These are phyloP conservation scores for Lunasporangiospora selenospora DNA, from an alignment of 192 early-diverging fungal species.

Conservation along the genomic window DNA sequence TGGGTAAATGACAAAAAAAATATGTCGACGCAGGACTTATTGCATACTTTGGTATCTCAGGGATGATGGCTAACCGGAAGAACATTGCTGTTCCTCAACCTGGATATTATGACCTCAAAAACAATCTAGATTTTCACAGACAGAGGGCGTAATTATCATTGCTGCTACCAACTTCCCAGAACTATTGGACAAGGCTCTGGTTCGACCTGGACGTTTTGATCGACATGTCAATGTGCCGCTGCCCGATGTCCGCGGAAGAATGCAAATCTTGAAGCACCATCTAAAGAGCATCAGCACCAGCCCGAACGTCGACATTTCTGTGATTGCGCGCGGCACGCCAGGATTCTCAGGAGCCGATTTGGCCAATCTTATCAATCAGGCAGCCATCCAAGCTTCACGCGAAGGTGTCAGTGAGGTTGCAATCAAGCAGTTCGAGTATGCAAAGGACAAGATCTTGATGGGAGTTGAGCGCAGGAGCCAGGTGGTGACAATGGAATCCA, in stretches of 20 bases:
- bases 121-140: conserved; percentile 77
- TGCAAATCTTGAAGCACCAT: conserved; percentile 93
- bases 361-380: conserved; percentile 97
- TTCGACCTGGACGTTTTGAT: conserved; percentile 98
- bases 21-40: no score
- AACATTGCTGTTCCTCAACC: no score
- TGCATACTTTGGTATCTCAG: no score
- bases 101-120: no score
- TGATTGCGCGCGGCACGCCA: conserved; percentile 95
- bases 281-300: conserved; percentile 77
- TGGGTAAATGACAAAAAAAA: no score
- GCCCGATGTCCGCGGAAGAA: conserved; percentile 96
- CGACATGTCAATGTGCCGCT: conserved; percentile 92
- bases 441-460: conserved; percentile 99
- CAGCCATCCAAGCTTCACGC: conserved; percentile 94
- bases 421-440: conserved; percentile 91
- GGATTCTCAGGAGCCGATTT: conserved; percentile 99
- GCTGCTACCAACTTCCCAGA: conserved; percentile 99
- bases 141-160: conserved; percentile 97
- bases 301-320: conserved; percentile 77
- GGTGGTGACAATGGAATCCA: conserved; percentile 87
- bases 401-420: conserved; percentile 74
- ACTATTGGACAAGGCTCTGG: conserved; percentile 94
- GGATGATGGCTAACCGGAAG: no score
- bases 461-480: conserved; percentile 94